These are phyloP conservation scores for Gaeumannomyces tritici DNA, from an alignment of 2,329 filamentous ascomycete species.

Conservation along the genomic window DNA sequence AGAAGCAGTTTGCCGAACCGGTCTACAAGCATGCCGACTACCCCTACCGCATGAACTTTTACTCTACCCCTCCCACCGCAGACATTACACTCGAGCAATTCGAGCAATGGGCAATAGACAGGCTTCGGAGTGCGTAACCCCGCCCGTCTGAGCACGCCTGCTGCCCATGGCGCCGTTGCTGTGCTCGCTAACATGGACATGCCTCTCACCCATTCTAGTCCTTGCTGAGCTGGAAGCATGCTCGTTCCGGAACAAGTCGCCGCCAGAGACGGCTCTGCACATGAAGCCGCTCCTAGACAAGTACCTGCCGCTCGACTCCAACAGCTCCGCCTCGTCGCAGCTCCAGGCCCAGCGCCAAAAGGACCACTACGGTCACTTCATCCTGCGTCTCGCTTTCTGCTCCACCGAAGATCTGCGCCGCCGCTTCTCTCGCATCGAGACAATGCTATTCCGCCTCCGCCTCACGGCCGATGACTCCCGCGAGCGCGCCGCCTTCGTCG, in stretches of 20 bases:
- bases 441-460: conserved; percentile 77
- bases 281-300: conserved; percentile 85
- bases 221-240: conserved; percentile 87
- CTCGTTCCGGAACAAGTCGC: conserved; percentile 82
- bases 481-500: conserved; percentile 70
- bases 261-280: conserved; percentile 71
- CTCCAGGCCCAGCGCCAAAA: conserved; percentile 72
- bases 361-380: conserved; percentile 97
- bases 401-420: conserved; percentile 82
- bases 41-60: conserved; percentile 84
- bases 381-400: conserved; percentile 84
- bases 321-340: conserved; percentile 51
- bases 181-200: not conserved
- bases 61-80: conserved; percentile 74
- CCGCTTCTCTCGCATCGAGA: conserved; percentile 79
- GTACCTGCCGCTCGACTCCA: conserved; percentile 70
- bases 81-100: conserved; percentile 97
- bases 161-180: not conserved
- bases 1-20: conserved; percentile 75
- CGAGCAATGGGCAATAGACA: conserved; percentile 96
- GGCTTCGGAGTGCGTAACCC: conserved; percentile 57
- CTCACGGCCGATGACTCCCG: conserved; percentile 65
- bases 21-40: conserved; percentile 72
- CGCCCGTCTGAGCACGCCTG: not conserved
- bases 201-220: conserved; percentile 29